Evolutionary conservation across 345 rosid genomes (phyloP).

Genomic region (Xanthoceras sorbifolium): DNA sequence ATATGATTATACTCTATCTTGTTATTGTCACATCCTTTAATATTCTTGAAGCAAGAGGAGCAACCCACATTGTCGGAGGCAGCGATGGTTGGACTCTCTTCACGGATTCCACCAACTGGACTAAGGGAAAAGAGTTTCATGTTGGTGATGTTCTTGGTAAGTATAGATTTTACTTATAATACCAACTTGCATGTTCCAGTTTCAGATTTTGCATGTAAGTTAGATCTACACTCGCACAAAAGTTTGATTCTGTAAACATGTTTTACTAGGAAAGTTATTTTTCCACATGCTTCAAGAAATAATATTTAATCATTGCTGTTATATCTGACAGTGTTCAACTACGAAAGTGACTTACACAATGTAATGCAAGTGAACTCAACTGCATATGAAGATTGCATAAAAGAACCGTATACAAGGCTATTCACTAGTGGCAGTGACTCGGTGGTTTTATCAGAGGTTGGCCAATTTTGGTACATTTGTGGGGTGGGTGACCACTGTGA

Average conservation of each 20-base stretch:
- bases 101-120: constrained; percentile 39
- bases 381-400: constrained; percentile 37
- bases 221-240: background rate
- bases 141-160: constrained; percentile 41
- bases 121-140: constrained; percentile 42
- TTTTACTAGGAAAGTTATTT: background rate
- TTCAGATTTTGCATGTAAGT: background rate
- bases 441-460: constrained; percentile 16
- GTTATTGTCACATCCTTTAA: background rate
- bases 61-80: constrained; percentile 36
- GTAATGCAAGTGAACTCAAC: constrained; percentile 49
- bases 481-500: constrained; percentile 19
- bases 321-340: constrained; percentile 40
- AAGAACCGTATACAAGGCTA: constrained; percentile 31
- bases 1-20: constrained; percentile 3
- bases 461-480: constrained; percentile 14
- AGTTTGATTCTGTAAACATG: background rate
- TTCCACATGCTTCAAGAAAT: too few relatives aligned
- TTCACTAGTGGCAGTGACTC: constrained; percentile 36
- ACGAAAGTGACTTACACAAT: constrained; percentile 30
- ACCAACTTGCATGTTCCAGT: constrained; percentile 1
- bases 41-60: constrained; percentile 1
- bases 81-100: constrained; percentile 37
- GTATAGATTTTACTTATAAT: background rate
- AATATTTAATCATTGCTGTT: constrained; percentile 4